A percentile compares a stretch with the other conserved stretches of the same genome.
These are phyloP conservation scores for Fusarium pseudoanthophilum DNA, from an alignment of 2,329 filamentous ascomycete genomes.

Conservation along the genomic window DNA sequence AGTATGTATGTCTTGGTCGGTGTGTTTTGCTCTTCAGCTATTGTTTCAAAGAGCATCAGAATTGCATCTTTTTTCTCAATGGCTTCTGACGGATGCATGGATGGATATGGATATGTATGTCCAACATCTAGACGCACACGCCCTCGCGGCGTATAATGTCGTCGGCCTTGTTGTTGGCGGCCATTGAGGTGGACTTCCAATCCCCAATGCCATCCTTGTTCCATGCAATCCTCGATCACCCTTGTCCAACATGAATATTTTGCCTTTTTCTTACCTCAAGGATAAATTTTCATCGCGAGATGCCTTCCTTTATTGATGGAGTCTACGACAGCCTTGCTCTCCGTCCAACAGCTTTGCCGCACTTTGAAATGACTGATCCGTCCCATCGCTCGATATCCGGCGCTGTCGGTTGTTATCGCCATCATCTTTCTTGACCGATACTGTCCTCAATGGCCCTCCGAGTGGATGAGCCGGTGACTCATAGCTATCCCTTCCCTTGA, in stretches of 20 bases:
- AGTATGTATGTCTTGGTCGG: background rate
- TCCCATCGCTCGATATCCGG: conserved; percentile 15
- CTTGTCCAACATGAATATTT: conserved; percentile 33
- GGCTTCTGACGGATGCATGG: background rate
- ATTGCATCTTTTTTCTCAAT: conserved; percentile 1
- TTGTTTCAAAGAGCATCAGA: conserved; percentile 11
- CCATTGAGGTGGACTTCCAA: conserved; percentile 31
- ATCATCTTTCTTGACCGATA: conserved; percentile 7
- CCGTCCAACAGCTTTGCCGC: conserved; percentile 3
- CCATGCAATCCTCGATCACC: conserved; percentile 35
- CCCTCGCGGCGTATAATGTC: conserved; percentile 35
- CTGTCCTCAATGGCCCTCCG: conserved; percentile 9
- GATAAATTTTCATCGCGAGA: conserved; percentile 20
- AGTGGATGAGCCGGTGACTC: conserved; percentile 43
- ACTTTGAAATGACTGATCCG: conserved; percentile 14
- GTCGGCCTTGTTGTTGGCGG: conserved; percentile 37
- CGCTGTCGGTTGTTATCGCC: background rate
- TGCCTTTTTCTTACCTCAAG: conserved; percentile 12
- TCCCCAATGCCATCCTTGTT: conserved; percentile 41
- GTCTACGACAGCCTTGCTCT: conserved; percentile 11
- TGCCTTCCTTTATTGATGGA: conserved; percentile 16
- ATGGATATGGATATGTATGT: conserved; percentile 24
- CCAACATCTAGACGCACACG: conserved; percentile 30
- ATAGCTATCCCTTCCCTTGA: conserved; percentile 34
- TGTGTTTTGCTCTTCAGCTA: conserved; percentile 11